A percentile compares a stretch with the other conserved stretches of the same genome.
Conservation (phyloP, 768 basidiomycete genomes). For the Tubosaeta sp. region DNA sequence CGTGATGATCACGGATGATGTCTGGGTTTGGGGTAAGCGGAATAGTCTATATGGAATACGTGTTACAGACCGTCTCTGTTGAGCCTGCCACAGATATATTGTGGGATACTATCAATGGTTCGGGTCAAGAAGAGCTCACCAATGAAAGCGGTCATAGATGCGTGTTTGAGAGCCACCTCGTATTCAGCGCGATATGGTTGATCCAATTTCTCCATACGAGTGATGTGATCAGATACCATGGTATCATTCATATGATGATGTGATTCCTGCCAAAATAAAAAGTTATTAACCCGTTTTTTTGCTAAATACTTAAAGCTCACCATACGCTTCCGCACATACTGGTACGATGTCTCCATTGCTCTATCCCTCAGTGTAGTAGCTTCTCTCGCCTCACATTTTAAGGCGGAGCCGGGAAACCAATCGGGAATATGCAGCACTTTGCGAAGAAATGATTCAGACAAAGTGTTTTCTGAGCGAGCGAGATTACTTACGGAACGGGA, state of each 20-base stretch:
- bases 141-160: slow-evolving; percentile 8
- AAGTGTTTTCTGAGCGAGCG: neutral
- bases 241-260: neutral
- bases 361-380: neutral
- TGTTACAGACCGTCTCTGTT: slow-evolving; percentile 6
- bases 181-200: slow-evolving; percentile 1
- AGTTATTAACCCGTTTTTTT: neutral
- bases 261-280: neutral
- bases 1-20: neutral
- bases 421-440: slow-evolving; percentile 14
- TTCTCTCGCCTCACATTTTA: slow-evolving; percentile 30
- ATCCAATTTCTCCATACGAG: slow-evolving; percentile 15
- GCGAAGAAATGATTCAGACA: neutral
- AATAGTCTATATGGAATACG: too few species aligned
- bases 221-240: slow-evolving; percentile 15
- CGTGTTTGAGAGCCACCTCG: slow-evolving; percentile 3
- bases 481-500: slow-evolving; percentile 15
- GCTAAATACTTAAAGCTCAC: slow-evolving; percentile 7
- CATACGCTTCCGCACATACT: slow-evolving; percentile 25
- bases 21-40: slow-evolving; percentile 1
- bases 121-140: slow-evolving; percentile 1
- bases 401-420: slow-evolving; percentile 39
- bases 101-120: neutral
- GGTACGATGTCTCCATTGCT: slow-evolving; percentile 20
- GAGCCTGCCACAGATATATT: neutral